These are phyloP conservation scores for Endoconidiophora laricicola DNA, from an alignment of 2,329 filamentous ascomycete genomes.

Conservation along the genomic window DNA sequence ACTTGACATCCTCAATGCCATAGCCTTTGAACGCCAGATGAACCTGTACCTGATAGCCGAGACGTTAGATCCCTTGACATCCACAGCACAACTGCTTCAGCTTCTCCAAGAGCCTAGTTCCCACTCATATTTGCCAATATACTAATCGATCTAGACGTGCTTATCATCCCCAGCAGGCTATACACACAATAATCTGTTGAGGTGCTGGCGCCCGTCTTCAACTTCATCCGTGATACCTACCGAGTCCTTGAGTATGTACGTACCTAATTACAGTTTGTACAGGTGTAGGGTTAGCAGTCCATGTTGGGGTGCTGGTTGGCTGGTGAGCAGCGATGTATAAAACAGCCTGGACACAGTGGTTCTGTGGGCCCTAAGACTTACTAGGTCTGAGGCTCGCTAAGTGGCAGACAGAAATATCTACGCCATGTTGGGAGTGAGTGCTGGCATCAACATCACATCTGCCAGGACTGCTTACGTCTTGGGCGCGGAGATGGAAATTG, in stretches of 20 bases:
- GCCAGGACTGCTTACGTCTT: not conserved
- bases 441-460: conserved; percentile 3
- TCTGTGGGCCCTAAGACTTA: conserved; percentile 31
- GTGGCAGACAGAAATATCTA: conserved; percentile 49
- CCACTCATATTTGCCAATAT: conserved; percentile 34
- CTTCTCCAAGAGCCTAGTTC: conserved; percentile 22
- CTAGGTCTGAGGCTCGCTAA: conserved; percentile 50
- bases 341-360: conserved; percentile 33
- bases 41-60: conserved; percentile 26
- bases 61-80: conserved; percentile 21
- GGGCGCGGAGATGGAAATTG: conserved; percentile 1
- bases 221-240: conserved; percentile 26
- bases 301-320: conserved; percentile 42
- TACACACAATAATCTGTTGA: conserved; percentile 26
- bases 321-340: conserved; percentile 52
- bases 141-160: conserved; percentile 38
- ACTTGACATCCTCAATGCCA: conserved; percentile 28
- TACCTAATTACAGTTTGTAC: conserved; percentile 50
- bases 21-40: conserved; percentile 22
- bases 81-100: conserved; percentile 17
- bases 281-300: conserved; percentile 40
- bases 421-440: conserved; percentile 41
- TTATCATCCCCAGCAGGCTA: conserved; percentile 48
- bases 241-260: conserved; percentile 26
- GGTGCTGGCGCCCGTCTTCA: conserved; percentile 21